These are phyloP conservation scores for Cutaneotrichosporon sp. DNA, from an alignment of 1,284 basidiomycete species.

Conservation along the genomic window DNA sequence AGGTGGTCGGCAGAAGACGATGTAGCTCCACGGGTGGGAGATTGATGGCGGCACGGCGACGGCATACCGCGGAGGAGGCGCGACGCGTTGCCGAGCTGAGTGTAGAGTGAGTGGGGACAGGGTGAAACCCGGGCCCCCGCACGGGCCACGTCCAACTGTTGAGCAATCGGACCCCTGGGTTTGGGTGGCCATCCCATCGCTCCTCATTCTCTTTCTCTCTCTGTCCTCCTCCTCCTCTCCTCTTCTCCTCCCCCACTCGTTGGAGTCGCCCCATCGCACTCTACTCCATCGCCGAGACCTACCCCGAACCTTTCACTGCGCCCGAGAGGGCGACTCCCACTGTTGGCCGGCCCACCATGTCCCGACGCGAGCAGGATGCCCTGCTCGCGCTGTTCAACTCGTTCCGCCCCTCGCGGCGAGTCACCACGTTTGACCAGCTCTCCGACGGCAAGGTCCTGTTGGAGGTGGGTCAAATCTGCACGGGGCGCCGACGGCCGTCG, in stretches of 20 bases:
- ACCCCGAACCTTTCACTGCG: not conserved
- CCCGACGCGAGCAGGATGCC: slow-evolving; percentile 45
- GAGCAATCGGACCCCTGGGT: not conserved
- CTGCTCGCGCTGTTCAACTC: slow-evolving; percentile 49
- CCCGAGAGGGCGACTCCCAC: not conserved
- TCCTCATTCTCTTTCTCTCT: not conserved
- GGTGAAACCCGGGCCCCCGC: not conserved
- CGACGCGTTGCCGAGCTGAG: not conserved
- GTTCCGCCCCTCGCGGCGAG: slow-evolving; percentile 37
- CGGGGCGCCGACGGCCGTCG: not conserved
- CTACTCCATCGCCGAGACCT: not conserved
- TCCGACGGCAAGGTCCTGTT: slow-evolving; percentile 47
- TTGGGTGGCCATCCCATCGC: not conserved
- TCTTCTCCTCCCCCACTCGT: not conserved
- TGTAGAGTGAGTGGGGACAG: not conserved
- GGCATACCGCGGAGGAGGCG: not conserved
- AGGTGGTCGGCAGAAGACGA: not conserved
- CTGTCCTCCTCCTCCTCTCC: not conserved
- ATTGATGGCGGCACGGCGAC: not conserved
- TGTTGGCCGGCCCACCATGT: slow-evolving; percentile 19
- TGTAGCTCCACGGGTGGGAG: not conserved
- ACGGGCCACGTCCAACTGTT: slow-evolving; percentile 2
- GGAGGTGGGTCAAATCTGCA: slow-evolving; percentile 35
- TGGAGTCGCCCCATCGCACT: not conserved
- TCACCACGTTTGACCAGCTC: slow-evolving; percentile 44